phyloP scores from a whole-genome alignment of 805 yeast species.

The Saccharomycopsis sp. region DNA sequence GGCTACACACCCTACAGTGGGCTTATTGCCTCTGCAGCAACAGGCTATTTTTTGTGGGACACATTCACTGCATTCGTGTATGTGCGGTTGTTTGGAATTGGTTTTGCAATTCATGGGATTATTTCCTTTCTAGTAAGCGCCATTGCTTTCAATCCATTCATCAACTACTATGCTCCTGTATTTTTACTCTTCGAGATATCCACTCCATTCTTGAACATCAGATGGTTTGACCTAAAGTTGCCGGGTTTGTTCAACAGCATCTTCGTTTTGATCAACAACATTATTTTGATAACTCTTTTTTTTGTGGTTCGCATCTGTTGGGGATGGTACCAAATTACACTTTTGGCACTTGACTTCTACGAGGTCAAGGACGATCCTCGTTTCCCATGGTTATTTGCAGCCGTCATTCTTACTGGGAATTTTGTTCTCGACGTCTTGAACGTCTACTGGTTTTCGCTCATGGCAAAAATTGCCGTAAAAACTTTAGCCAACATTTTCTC shows the following conservation, averaged over 20 bases:
- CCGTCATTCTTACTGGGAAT: conserved; percentile 40
- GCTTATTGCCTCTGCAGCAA: conserved; percentile 54
- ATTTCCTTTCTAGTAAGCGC: conserved; percentile 69
- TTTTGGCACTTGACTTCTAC: conserved; percentile 42
- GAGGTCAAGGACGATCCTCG: conserved; percentile 34
- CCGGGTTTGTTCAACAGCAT: conserved; percentile 52
- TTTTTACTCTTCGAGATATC: conserved; percentile 79
- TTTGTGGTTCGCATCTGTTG: conserved; percentile 69
- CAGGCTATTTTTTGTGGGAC: conserved; percentile 89
- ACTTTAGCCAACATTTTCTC: conserved; percentile 29
- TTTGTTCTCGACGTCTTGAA: conserved; percentile 58
- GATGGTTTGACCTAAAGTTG: conserved; percentile 76
- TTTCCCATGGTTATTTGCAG: conserved; percentile 37
- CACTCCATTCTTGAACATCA: conserved; percentile 81
- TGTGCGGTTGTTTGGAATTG: conserved; percentile 53
- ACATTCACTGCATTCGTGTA: conserved; percentile 52
- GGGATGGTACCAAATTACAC: conserved; percentile 67
- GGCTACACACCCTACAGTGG: conserved; percentile 69
- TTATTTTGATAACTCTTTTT: conserved; percentile 55
- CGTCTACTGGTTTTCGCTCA: conserved; percentile 72
- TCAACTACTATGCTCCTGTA: conserved; percentile 70
- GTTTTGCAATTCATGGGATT: conserved; percentile 68
- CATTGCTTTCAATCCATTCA: conserved; percentile 60
- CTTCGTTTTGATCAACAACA: conserved; percentile 56
- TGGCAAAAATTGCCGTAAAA: conserved; percentile 58